phyloP scores from a whole-genome alignment of 176 grass and related monocot genomes.

The Carex scoparia region DNA sequence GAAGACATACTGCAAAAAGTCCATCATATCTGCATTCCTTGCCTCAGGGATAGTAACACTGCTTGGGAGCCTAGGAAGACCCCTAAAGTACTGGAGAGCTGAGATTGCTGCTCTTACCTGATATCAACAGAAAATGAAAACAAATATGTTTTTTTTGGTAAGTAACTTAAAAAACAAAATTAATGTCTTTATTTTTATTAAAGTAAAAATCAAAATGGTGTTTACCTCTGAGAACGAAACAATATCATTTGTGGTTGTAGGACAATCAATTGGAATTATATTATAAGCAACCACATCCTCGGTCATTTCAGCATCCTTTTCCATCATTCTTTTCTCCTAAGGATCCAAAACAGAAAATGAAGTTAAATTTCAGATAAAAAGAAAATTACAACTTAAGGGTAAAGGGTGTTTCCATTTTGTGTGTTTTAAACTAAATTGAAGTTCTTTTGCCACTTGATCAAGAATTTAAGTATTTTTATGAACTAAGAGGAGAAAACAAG shows the following conservation, averaged over 20 bases:
- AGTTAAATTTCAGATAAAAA: constrained; percentile 5
- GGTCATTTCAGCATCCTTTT: constrained; percentile 79
- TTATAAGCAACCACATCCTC: constrained; percentile 89
- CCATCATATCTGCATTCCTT: constrained; percentile 87
- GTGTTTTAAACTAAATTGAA: not conserved
- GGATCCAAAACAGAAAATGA: constrained; percentile 19
- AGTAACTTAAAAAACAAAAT: not conserved
- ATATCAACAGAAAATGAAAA: constrained; percentile 22
- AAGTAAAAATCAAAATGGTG: not conserved
- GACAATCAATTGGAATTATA: constrained; percentile 81
- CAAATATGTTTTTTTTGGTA: not conserved
- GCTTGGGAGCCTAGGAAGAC: constrained; percentile 61
- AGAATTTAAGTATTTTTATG: not conserved
- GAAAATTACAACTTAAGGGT: not conserved
- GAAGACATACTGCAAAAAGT: constrained; percentile 80
- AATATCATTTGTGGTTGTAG: constrained; percentile 71
- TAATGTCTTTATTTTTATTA: not conserved
- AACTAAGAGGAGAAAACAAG: constrained; percentile 14
- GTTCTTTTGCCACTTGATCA: not conserved
- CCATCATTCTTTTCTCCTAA: constrained; percentile 86
- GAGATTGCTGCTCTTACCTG: constrained; percentile 83
- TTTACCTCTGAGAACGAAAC: constrained; percentile 63
- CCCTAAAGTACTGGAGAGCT: constrained; percentile 67
- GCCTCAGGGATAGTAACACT: constrained; percentile 57
- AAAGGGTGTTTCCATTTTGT: not conserved